Conservation (phyloP, 2,329 filamentous ascomycete genomes). For the Emydomyces testavorans region DNA sequence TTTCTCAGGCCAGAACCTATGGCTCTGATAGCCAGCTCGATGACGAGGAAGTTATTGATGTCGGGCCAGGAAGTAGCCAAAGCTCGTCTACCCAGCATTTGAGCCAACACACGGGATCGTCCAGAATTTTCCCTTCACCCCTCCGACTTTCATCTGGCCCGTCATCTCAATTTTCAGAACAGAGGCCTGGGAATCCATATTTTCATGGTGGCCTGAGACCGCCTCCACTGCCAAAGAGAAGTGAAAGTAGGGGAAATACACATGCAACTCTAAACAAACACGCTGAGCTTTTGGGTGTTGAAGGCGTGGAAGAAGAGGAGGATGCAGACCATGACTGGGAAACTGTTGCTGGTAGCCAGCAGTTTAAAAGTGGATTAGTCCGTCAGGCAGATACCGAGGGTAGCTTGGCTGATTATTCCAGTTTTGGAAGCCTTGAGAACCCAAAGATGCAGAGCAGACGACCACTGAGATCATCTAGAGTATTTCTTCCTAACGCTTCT, state of each 20-base stretch:
- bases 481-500: conserved; percentile 7
- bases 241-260: not conserved
- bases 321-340: conserved; percentile 21
- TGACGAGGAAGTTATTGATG: conserved; percentile 2
- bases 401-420: conserved; percentile 21
- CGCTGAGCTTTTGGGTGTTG: conserved; percentile 55
- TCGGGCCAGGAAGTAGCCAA: conserved; percentile 16
- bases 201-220: conserved; percentile 10
- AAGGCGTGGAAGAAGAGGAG: conserved; percentile 70
- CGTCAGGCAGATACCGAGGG: conserved; percentile 17
- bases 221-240: conserved; percentile 2
- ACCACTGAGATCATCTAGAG: conserved; percentile 2
- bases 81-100: conserved; percentile 15
- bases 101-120: conserved; percentile 13
- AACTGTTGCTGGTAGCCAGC: conserved; percentile 19
- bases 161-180: conserved; percentile 7
- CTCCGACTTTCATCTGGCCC: conserved; percentile 9
- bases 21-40: conserved; percentile 1
- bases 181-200: conserved; percentile 7
- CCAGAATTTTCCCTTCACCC: conserved; percentile 10
- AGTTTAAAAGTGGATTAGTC: conserved; percentile 11
- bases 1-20: not conserved
- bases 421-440: conserved; percentile 16
- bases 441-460: conserved; percentile 4
- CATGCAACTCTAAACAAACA: not conserved